Conservation (phyloP, 345 rosid genomes). For the Eucalyptus erythrocorys region DNA sequence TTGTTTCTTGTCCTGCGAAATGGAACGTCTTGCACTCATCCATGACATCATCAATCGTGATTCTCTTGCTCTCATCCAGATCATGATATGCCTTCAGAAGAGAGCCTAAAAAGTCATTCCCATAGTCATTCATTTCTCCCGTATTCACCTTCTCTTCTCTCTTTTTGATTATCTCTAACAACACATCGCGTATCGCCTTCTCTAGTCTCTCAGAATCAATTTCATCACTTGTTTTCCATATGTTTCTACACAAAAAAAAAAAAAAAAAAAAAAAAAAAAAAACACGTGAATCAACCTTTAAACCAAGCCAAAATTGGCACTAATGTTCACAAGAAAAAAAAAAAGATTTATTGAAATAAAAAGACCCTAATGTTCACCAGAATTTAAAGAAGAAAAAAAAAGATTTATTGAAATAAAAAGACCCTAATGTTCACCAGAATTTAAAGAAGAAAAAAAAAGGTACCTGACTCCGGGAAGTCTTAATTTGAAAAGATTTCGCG, state of each 20-base stretch:
- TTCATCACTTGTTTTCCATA: conserved; percentile 8
- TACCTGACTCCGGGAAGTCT: conserved; percentile 16
- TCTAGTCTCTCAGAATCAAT: not conserved
- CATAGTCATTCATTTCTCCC: not conserved
- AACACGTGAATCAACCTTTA: not conserved
- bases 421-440: not conserved
- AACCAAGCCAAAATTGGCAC: not conserved
- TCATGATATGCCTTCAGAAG: conserved; percentile 6
- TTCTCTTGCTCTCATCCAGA: not conserved
- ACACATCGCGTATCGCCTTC: not conserved
- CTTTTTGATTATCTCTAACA: not conserved
- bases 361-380: not conserved
- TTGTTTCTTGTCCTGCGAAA: conserved; percentile 24
- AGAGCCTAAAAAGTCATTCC: conserved; percentile 12
- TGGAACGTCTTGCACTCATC: conserved; percentile 36
- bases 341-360: not conserved
- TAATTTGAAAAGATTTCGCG: not conserved
- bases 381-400: not conserved
- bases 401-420: not conserved
- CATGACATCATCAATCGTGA: not conserved
- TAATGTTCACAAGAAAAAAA: not conserved
- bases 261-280: not conserved
- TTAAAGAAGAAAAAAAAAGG: too few species aligned
- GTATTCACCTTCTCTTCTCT: not conserved
- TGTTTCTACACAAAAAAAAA: not conserved